A percentile compares a stretch with the other conserved stretches of the same genome.
These are phyloP conservation scores for Russula lepida DNA, from an alignment of 768 basidiomycete genomes.

Conservation along the genomic window DNA sequence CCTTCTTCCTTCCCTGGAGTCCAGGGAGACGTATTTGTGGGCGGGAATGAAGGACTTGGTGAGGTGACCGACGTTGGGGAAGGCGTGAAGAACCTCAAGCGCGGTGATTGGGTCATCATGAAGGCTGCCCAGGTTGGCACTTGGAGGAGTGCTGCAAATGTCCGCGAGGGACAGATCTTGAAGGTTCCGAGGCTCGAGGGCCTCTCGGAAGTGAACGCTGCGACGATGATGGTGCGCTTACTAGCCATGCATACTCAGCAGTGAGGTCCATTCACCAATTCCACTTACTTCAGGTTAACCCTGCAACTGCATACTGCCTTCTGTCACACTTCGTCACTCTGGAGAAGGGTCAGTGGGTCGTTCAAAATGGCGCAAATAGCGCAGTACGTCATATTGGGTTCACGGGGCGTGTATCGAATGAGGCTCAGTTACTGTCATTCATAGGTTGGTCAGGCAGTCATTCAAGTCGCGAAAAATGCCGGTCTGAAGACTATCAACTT, in stretches of 20 bases:
- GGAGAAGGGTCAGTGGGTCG: conserved; percentile 63
- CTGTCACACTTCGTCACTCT: conserved; percentile 60
- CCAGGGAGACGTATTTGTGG: conserved; percentile 43
- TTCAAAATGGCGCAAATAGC: conserved; percentile 84
- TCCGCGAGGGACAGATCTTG: conserved; percentile 48
- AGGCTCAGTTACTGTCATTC: not conserved
- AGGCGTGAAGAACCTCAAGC: conserved; percentile 39
- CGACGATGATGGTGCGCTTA: conserved; percentile 59
- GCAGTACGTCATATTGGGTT: conserved; percentile 41
- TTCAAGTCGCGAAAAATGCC: conserved; percentile 69
- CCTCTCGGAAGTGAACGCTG: conserved; percentile 56
- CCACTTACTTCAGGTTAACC: conserved; percentile 51
- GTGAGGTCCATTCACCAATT: not conserved
- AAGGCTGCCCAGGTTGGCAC: conserved; percentile 63
- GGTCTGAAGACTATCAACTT: conserved; percentile 77
- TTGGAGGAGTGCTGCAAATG: conserved; percentile 54
- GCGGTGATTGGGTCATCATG: conserved; percentile 71
- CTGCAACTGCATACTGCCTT: conserved; percentile 79
- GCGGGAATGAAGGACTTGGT: conserved; percentile 73
- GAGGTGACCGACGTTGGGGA: conserved; percentile 53
- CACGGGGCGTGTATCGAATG: not conserved
- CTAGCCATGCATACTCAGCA: not conserved
- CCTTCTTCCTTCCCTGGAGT: conserved; percentile 30
- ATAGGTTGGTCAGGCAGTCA: conserved; percentile 77
- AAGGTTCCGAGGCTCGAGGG: conserved; percentile 42